Evolutionary conservation across 2,329 filamentous ascomycete genomes (phyloP), one percentile per base, ranked within the genome.

Genomic region (Westerdykella sp.): DNA sequence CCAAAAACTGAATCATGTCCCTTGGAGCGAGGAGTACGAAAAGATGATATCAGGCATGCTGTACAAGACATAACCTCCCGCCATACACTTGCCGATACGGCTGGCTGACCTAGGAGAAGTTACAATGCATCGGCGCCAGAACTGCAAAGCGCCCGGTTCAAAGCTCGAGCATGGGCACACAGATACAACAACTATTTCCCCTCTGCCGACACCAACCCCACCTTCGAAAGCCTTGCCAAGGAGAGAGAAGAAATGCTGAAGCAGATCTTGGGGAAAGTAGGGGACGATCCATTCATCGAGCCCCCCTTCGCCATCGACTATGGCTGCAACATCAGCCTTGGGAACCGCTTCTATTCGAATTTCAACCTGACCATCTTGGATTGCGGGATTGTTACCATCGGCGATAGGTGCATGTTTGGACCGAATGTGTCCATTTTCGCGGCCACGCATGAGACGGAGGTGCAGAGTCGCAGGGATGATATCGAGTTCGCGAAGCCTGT

Each of bases 21-120:
- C 77, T 0, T 77, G 74, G 69, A 75, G 76, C 45, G 78, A 81
- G 6, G 74, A 81, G 46, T 83, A 81, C 42, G 77, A 82, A 55
- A 78, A 76, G 55, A 82, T 83, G 78, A 77, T 83, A 38, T 81
- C 77, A 0, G 78, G 79, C 22, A 77, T 81, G 68, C 67, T 81
- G 77, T 79, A 59, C 51, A 28, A 12, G 11, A 28, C 25, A 2
- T 21, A 28, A 28, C 11, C 25, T 12, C 25, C 25, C 25, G 11
- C 2, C 9, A 10, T 28, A 28, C 25, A 10, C 4, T 28, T 28
- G 25, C 11, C 9, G 36, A 23, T 32, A 3, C 32, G 6, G 21
- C 34, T 41, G 18, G 47, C 37, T 38, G 22, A 32, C 25, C 10
- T 21, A 7, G 21, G 16, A 14, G 16, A 14, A 78, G 75, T 30